These are phyloP conservation scores for Nakaseomyces nivariensis DNA, from an alignment of 1,139 yeast genomes.

Conservation along the genomic window DNA sequence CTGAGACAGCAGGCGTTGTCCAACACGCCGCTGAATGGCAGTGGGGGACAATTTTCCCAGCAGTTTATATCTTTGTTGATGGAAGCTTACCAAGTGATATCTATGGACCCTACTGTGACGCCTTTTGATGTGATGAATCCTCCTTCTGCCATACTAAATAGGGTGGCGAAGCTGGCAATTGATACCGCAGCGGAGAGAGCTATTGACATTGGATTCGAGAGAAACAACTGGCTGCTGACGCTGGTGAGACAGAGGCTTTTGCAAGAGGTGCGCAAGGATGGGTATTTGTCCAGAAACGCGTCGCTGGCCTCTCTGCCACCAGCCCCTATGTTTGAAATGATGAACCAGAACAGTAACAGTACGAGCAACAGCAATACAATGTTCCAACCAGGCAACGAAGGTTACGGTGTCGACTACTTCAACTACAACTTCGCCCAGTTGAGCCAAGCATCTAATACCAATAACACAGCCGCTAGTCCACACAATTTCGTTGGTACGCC, in stretches of 20 bases:
- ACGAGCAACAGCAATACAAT: neutral
- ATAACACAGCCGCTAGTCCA: neutral
- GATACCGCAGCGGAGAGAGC: conserved; percentile 16
- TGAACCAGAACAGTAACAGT: neutral
- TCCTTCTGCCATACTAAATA: conserved; percentile 28
- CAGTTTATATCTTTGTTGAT: conserved; percentile 22
- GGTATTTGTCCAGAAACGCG: conserved; percentile 18
- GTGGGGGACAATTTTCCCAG: conserved; percentile 11
- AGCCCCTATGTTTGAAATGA: conserved; percentile 12
- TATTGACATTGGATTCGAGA: conserved; percentile 23
- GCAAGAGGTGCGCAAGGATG: conserved; percentile 25
- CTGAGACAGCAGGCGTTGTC: conserved; percentile 3
- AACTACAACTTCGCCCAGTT: conserved; percentile 1
- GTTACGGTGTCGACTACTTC: neutral
- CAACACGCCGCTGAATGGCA: conserved; percentile 2
- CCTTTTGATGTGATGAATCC: conserved; percentile 30
- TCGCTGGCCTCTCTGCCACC: conserved; percentile 16
- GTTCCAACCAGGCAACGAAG: neutral
- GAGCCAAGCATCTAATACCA: neutral
- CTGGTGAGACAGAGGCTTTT: conserved; percentile 22
- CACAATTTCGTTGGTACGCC: neutral
- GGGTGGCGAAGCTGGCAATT: conserved; percentile 24
- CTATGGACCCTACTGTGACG: conserved; percentile 28
- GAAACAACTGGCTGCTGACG: conserved; percentile 20
- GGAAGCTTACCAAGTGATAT: conserved; percentile 23